Evolutionary conservation across 371 early-diverging fungal genomes (phyloP).

Genomic region (Lichtheimia ramosa): DNA sequence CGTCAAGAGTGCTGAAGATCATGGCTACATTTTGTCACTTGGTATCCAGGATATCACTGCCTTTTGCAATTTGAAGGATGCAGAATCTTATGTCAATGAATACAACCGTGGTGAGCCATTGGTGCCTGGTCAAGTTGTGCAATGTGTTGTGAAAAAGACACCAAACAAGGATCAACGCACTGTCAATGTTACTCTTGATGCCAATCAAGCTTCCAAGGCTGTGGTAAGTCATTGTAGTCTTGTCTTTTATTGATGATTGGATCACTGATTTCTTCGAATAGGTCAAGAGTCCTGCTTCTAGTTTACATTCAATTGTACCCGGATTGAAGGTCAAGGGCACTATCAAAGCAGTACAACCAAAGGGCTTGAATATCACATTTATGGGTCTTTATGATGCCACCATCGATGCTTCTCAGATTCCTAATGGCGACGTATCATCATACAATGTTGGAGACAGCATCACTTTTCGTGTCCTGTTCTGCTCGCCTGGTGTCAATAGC

Average conservation of each 20-base stretch:
- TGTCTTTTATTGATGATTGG: neutral
- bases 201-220: conserved; percentile 49
- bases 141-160: conserved; percentile 52
- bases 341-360: conserved; percentile 50
- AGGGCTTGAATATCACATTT: conserved; percentile 65
- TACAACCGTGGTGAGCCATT: conserved; percentile 55
- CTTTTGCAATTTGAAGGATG: conserved; percentile 66
- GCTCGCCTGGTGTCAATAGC: conserved; percentile 36
- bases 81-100: conserved; percentile 52
- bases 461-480: conserved; percentile 65
- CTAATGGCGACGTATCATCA: conserved; percentile 30
- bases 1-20: conserved; percentile 79
- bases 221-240: conserved; percentile 27
- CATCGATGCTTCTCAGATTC: conserved; percentile 59
- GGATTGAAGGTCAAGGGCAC: conserved; percentile 61
- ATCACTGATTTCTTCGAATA: conserved; percentile 7
- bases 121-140: conserved; percentile 65
- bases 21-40: conserved; percentile 75
- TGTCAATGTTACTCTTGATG: conserved; percentile 60
- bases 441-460: conserved; percentile 59
- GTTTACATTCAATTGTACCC: conserved; percentile 62
- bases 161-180: conserved; percentile 52
- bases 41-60: conserved; percentile 69
- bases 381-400: conserved; percentile 69
- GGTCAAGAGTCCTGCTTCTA: conserved; percentile 48